Conservation (phyloP, 1,284 basidiomycete species). For the Ceratobasidium sp. region DNA sequence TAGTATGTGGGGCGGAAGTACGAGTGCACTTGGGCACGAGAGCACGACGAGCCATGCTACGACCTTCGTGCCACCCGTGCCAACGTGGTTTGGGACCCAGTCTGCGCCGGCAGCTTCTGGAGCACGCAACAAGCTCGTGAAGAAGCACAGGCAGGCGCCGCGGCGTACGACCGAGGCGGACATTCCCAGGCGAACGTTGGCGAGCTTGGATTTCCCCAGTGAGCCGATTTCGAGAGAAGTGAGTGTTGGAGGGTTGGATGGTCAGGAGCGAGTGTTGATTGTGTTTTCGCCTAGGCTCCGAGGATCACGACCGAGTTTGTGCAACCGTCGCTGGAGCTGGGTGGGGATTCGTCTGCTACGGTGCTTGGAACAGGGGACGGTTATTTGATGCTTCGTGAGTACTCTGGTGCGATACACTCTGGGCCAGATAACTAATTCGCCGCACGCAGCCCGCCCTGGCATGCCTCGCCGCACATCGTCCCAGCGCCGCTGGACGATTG, state of each 20-base stretch:
- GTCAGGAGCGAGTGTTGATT: neutral
- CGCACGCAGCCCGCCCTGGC: conserved; percentile 32
- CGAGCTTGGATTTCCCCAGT: conserved; percentile 5
- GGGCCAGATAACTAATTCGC: neutral
- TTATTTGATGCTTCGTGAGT: conserved; percentile 31
- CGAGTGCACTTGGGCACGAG: conserved; percentile 28
- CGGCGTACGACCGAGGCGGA: neutral
- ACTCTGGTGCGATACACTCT: neutral
- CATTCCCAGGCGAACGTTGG: conserved; percentile 9
- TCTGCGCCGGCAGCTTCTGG: conserved; percentile 14
- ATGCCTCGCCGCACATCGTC: conserved; percentile 41
- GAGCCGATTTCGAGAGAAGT: conserved; percentile 22
- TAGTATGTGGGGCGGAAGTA: conserved; percentile 18
- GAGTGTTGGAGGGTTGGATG: neutral
- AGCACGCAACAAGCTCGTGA: conserved; percentile 22
- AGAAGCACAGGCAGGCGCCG: neutral
- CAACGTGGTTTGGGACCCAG: conserved; percentile 12
- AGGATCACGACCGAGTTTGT: conserved; percentile 40
- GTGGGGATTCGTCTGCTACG: conserved; percentile 1
- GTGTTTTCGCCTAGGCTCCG: conserved; percentile 13
- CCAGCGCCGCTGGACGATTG: conserved; percentile 56
- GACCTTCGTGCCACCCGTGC: conserved; percentile 15
- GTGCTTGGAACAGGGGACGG: conserved; percentile 19
- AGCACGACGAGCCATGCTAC: neutral
- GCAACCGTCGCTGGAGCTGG: neutral